Conservation (phyloP, 164 flowering plant genomes). For the Umbellularia californica region DNA sequence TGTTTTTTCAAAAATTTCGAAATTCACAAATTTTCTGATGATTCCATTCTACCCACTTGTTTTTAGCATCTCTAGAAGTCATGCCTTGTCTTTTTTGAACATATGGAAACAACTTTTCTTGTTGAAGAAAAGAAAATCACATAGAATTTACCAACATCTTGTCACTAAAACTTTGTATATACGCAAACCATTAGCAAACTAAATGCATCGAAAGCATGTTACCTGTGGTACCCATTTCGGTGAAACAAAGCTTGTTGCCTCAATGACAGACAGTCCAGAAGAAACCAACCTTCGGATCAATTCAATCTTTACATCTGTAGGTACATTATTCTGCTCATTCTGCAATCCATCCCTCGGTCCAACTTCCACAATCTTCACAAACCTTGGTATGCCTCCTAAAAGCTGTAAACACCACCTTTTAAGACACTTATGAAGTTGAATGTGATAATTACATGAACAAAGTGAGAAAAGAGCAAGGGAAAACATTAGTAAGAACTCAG, state of each 20-base stretch:
- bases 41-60: too few species aligned
- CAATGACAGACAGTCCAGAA: conserved; percentile 83
- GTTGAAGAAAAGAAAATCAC: not conserved
- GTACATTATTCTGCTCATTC: conserved; percentile 87
- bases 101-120: not conserved
- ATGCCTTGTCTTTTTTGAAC: not conserved
- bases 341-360: conserved; percentile 99
- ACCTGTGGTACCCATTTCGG: conserved; percentile 99
- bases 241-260: conserved; percentile 99
- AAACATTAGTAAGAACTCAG: not conserved
- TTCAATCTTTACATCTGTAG: conserved; percentile 78
- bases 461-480: not conserved
- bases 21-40: too few species aligned
- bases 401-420: conserved; percentile 37
- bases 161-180: not conserved
- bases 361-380: conserved; percentile 98
- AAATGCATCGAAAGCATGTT: conserved; percentile 6
- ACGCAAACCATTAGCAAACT: not conserved
- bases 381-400: conserved; percentile 55
- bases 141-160: not conserved
- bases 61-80: not conserved
- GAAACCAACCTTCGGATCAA: conserved; percentile 66
- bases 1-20: too few species aligned
- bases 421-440: conserved; percentile 1
- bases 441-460: not conserved